These are phyloP conservation scores for Neonectria faginata DNA, from an alignment of 2,329 filamentous ascomycete genomes.

Conservation along the genomic window DNA sequence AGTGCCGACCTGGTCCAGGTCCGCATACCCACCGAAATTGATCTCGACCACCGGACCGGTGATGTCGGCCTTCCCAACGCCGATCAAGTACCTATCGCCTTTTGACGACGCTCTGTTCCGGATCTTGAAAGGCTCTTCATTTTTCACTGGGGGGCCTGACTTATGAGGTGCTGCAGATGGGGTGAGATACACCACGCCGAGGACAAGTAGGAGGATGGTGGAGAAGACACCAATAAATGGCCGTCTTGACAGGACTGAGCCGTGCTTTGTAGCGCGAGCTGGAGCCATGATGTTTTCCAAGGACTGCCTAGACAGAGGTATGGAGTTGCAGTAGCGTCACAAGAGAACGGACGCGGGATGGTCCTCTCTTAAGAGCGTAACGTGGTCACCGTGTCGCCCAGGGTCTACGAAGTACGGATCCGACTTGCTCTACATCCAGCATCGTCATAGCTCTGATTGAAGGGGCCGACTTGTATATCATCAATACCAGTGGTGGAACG, in stretches of 20 bases:
- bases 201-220: conserved; percentile 3
- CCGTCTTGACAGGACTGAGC: background rate
- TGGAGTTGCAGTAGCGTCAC: background rate
- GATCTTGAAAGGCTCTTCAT: conserved; percentile 3
- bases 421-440: background rate
- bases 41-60: conserved; percentile 86
- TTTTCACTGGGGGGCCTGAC: background rate
- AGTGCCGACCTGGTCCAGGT: conserved; percentile 82
- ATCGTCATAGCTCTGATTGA: background rate
- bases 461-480: conserved; percentile 1
- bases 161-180: background rate
- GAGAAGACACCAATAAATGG: conserved; percentile 6
- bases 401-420: background rate
- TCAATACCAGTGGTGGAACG: conserved; percentile 4
- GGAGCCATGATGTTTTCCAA: background rate
- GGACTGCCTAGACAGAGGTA: background rate
- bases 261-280: background rate
- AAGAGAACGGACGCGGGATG: background rate
- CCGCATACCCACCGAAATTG: conserved; percentile 67
- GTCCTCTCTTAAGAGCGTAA: background rate
- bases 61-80: conserved; percentile 69
- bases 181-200: background rate
- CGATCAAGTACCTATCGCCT: conserved; percentile 61
- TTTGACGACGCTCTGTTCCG: conserved; percentile 2
- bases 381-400: background rate